phyloP scores from a whole-genome alignment of 2,329 filamentous ascomycete species.

The Endoconidiophora laricicola region DNA sequence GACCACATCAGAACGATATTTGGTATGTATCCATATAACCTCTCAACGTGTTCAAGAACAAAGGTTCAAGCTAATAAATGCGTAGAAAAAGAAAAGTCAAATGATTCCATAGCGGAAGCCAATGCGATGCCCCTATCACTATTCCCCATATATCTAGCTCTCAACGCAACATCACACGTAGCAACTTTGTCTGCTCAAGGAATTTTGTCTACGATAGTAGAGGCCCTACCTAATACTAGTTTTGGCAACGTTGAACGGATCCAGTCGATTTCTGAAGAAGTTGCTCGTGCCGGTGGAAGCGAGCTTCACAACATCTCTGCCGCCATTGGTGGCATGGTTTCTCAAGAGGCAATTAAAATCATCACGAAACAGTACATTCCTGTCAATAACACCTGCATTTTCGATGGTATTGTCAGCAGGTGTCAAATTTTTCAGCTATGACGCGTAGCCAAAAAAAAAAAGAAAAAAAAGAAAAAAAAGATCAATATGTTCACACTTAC shows the following conservation, averaged over 20 bases:
- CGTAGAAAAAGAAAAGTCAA: slow-evolving; percentile 36
- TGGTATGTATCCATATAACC: not conserved
- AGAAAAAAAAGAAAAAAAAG: too few species aligned
- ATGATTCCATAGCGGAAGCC: slow-evolving; percentile 34
- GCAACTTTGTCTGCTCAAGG: slow-evolving; percentile 10
- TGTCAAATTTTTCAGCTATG: slow-evolving; percentile 32
- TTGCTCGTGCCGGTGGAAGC: slow-evolving; percentile 60
- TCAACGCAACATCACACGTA: slow-evolving; percentile 23
- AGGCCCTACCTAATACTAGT: not conserved
- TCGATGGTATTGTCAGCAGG: slow-evolving; percentile 49
- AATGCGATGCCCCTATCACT: slow-evolving; percentile 40
- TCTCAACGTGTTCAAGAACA: not conserved
- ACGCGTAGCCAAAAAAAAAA: too few species aligned
- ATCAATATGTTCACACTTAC: not conserved
- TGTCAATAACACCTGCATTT: slow-evolving; percentile 54
- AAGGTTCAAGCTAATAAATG: not conserved
- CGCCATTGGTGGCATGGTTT: slow-evolving; percentile 75
- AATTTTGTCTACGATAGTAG: slow-evolving; percentile 7
- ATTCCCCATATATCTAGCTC: slow-evolving; percentile 51
- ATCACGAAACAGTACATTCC: slow-evolving; percentile 58
- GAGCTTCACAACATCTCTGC: slow-evolving; percentile 90
- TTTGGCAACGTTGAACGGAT: not conserved
- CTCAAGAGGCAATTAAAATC: slow-evolving; percentile 94
- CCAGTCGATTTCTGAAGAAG: slow-evolving; percentile 35
- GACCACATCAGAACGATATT: slow-evolving; percentile 1